Evolutionary conservation across 2,329 filamentous ascomycete genomes (phyloP), one percentile per base, ranked within the genome.

Genomic region (Botrytis fragariae): DNA sequence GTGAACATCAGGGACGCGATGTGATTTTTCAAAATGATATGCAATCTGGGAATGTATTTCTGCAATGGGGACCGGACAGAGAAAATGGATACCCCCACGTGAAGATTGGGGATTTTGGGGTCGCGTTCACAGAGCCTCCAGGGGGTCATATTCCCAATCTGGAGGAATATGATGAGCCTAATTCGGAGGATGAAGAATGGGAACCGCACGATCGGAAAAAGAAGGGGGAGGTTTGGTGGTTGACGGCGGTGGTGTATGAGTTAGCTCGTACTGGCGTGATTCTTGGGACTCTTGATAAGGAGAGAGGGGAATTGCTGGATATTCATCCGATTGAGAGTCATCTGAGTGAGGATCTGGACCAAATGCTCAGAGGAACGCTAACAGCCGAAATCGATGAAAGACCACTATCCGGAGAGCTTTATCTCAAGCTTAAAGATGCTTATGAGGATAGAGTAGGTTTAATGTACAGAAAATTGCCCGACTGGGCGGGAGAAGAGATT

Each of bases 81-180:
- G 51, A 67, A 20, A 29, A 10, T 22, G 39, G n/a, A 18, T 72
- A 72, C 16, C 70, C 70, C 2, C 45, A 67, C 7, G 37, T 60
- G 5, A 72, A 72, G 37, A 57, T 72, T 20, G 70, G 70, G 9
- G 70, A 68, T 32, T 72, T 72, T 37, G 70, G 70, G 22, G 8
- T 32, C 7, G 35, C 62, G 10, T 57, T 32, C 35, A 45, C 44
- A 14, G 16, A 37, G 45, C 61, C 61, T 1, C 20, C 6, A 9
- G 70, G 70, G 8, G 70, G 70, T 4, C 16, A 42, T 3, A 4
- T 42, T 3, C 35, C 48, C 9, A 48, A 68, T 42, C 35, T 51
- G 1, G 51, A 57, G 20, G 45, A 45, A 9, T 68, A 59, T 20
- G 37, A n/a, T 3, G 16, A 35, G 7, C 35, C 45, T 1, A 9